Evolutionary conservation across 768 basidiomycete genomes (phyloP), one percentile per base, ranked within the genome.

Genomic region (Leccinum longicurvipes): DNA sequence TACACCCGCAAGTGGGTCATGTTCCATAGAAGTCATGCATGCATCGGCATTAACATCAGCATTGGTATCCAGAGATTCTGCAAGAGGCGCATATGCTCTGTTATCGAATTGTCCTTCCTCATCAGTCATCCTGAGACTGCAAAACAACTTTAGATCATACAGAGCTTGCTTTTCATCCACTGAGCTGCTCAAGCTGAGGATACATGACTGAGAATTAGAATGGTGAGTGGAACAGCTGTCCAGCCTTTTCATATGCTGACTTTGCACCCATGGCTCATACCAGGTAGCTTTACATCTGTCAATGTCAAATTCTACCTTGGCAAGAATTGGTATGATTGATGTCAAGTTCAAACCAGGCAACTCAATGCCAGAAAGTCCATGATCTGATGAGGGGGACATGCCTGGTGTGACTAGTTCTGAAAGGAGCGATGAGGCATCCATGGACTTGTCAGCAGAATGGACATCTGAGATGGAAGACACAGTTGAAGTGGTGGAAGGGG

Each of bases 231-330:
- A 61, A 46, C 72, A 63, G 58, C 78, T 81, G 60, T 77, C 80
- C 32, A 75, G 66, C 32, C 88, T 75, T 67, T 83, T 87, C 46
- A 76, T 73, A 55, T 77, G 78, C 53, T 88, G 74, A 63, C 84
- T 89, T 54, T 83, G 78, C 29, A 85, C 57, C 91, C 91, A 95
- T 9, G 85, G 84, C n/a, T 86, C 86, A 60, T 86, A 94, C 93
- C 93, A 97, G 3, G 75, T 74, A 2, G 93, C 94, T 60, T 79
- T 86, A 51, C 82, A 76, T 34, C 78, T 77, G 70, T 97, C 94
- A 63, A 98, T 87, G 68, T 96, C 93, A 63, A 98, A 97, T 69
- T 98, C 94, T 11, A 98, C 84, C 71, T 94, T 95, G 47, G 93
- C 95, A 27, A 98, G 80, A 53, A 97, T 86, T 4, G 89, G 89